phyloP scores from a whole-genome alignment of 139 green algal genomes.

The Ulvella scutata region DNA sequence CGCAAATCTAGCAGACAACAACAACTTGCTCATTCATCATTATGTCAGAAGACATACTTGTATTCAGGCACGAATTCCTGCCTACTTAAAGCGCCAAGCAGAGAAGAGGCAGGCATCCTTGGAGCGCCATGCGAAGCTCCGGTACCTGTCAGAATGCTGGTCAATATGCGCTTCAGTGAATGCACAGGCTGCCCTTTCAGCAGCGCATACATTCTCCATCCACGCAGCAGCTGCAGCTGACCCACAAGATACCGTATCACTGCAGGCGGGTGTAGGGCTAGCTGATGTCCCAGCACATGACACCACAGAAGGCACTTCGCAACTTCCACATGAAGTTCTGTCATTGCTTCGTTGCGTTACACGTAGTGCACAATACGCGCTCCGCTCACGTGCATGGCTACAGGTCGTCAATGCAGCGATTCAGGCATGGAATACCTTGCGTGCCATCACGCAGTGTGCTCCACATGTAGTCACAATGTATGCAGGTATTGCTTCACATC shows the following conservation, averaged over 20 bases:
- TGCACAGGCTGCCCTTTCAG: background rate
- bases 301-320: too few species aligned
- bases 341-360: constrained; percentile 19
- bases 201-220: background rate
- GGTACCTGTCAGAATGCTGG: background rate
- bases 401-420: constrained; percentile 18
- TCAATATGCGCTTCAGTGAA: background rate
- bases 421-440: constrained; percentile 23
- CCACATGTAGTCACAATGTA: too few species aligned
- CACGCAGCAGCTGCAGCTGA: too few species aligned
- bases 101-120: background rate
- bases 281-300: too few species aligned
- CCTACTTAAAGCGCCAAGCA: background rate
- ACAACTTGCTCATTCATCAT: too few species aligned
- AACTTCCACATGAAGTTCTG: too few species aligned
- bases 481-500: too few species aligned
- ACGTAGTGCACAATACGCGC: constrained; percentile 12
- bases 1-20: too few species aligned
- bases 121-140: background rate
- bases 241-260: too few species aligned
- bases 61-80: background rate
- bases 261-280: too few species aligned
- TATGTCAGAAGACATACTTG: too few species aligned
- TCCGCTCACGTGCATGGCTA: constrained; percentile 16
- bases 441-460: too few species aligned